phyloP scores from a whole-genome alignment of 305 asterid species.

The Ilex paraguariensis region DNA sequence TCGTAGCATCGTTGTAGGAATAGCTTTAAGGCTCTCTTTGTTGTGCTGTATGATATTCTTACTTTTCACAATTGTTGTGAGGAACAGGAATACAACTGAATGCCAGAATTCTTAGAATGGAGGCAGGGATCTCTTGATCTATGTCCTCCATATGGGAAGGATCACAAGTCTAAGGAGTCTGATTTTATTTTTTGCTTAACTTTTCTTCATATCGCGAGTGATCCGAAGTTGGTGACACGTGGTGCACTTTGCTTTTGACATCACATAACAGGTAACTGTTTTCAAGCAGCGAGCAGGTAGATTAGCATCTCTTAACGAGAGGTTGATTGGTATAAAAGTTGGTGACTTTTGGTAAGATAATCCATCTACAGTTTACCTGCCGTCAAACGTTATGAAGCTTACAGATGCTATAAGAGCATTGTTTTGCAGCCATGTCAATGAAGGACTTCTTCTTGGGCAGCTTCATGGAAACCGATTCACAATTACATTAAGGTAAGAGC shows the following conservation, averaged over 20 bases:
- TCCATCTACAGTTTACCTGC: conserved; percentile 15
- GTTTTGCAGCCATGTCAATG: conserved; percentile 70
- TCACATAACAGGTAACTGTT: conserved; percentile 68
- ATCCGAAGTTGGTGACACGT: neutral
- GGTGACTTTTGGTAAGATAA: conserved; percentile 89
- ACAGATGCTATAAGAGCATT: conserved; percentile 17
- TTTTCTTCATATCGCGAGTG: neutral
- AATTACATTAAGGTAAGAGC: conserved; percentile 64
- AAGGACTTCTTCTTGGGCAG: conserved; percentile 90
- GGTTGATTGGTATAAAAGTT: conserved; percentile 74
- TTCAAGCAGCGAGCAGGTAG: conserved; percentile 82
- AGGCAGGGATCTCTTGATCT: no score
- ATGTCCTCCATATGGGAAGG: no score
- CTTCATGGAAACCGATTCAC: conserved; percentile 93
- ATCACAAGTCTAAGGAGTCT: no score
- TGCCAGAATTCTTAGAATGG: no score
- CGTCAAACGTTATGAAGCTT: conserved; percentile 10
- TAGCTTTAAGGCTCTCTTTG: no score
- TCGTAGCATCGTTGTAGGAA: no score
- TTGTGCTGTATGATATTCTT: no score
- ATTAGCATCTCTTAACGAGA: conserved; percentile 78
- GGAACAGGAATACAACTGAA: no score
- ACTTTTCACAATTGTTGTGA: no score
- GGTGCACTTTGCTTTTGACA: neutral
- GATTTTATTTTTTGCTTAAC: neutral